Percentiles rank a stretch among this genome's conserved stretches.
Evolutionary conservation across 176 grass and related monocot species (phyloP).

Genomic region (Avena sativa): DNA sequence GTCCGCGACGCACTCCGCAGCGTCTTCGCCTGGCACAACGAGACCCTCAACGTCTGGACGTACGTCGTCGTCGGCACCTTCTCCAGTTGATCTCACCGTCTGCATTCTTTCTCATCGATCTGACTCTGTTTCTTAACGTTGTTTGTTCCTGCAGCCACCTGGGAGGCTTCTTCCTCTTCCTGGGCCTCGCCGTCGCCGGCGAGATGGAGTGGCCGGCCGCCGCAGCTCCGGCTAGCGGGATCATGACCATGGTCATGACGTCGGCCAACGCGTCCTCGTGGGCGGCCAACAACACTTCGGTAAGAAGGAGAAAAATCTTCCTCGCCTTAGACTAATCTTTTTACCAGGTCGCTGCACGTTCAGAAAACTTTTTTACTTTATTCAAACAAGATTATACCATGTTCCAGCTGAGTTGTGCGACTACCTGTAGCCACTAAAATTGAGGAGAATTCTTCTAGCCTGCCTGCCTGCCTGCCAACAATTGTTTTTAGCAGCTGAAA

Average conservation of each 20-base stretch:
- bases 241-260: constrained; percentile 55
- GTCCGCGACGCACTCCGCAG: constrained; percentile 86
- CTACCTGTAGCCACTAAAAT: neutral
- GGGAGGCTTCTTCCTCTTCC: constrained; percentile 84
- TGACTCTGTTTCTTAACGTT: neutral
- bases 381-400: neutral
- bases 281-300: constrained; percentile 52
- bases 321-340: neutral
- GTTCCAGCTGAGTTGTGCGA: neutral
- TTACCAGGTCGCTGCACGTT: neutral
- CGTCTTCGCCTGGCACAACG: constrained; percentile 98
- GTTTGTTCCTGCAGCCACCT: constrained; percentile 65
- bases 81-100: neutral
- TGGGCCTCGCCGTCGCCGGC: constrained; percentile 63
- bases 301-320: constrained; percentile 13
- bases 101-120: neutral
- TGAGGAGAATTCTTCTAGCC: neutral
- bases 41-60: constrained; percentile 99
- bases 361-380: neutral
- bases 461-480: too few species aligned
- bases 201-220: constrained; percentile 14
- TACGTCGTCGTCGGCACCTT: too few species aligned
- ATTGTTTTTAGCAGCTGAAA: neutral
- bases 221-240: constrained; percentile 13
- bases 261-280: constrained; percentile 51